Evolutionary conservation across 768 basidiomycete genomes (phyloP).

Genomic region (Scleroderma citrinum): DNA sequence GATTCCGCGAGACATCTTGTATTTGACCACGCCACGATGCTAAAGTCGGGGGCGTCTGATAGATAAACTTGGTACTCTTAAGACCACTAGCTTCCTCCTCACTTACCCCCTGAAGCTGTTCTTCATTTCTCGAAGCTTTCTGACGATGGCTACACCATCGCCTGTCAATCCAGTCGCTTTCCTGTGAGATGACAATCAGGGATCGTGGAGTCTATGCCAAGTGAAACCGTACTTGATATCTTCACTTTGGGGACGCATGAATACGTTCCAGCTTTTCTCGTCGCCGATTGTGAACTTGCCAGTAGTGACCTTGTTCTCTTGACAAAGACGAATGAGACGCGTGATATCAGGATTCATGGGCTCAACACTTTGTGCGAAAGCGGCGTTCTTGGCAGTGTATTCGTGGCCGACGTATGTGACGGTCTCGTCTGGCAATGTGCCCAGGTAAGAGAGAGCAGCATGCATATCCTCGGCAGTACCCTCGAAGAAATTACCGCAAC

Average conservation of each 20-base stretch:
- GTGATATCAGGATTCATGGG: constrained; percentile 57
- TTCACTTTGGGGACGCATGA: constrained; percentile 71
- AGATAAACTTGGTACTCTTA: neutral
- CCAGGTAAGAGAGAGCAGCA: constrained; percentile 59
- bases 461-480: constrained; percentile 79
- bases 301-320: constrained; percentile 58
- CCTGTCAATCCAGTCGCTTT: constrained; percentile 37
- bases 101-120: constrained; percentile 70
- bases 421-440: constrained; percentile 71
- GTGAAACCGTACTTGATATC: constrained; percentile 52
- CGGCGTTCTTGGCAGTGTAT: constrained; percentile 71
- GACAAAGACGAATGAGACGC: constrained; percentile 53
- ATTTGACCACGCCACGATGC: neutral
- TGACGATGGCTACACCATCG: constrained; percentile 58
- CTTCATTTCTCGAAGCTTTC: constrained; percentile 73
- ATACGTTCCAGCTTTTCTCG: constrained; percentile 94
- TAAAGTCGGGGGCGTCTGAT: neutral
- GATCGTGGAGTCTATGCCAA: neutral
- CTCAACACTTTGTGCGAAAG: constrained; percentile 62
- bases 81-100: constrained; percentile 1
- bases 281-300: constrained; percentile 87
- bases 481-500: constrained; percentile 95
- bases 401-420: constrained; percentile 89
- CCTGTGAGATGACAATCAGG: constrained; percentile 31
- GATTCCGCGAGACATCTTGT: no score